Evolutionary conservation across 2,329 filamentous ascomycete species (phyloP).

Genomic region (Epichloe hybrida): DNA sequence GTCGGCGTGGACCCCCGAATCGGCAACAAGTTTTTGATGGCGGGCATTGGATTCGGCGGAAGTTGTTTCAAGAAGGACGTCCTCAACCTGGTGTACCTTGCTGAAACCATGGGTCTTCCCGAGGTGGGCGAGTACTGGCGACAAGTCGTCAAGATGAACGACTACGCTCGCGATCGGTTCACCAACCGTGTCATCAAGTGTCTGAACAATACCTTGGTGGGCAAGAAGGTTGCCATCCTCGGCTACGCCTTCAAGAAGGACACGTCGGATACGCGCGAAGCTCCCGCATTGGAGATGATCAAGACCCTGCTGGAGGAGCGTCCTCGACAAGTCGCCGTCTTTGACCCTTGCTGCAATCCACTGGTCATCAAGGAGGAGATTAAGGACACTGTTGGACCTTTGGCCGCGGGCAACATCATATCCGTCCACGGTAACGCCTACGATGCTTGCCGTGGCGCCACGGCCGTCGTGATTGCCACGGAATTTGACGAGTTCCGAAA

Average conservation of each 20-base stretch:
- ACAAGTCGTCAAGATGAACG: conserved; percentile 62
- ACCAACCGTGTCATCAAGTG: conserved; percentile 49
- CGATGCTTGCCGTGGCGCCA: conserved; percentile 33
- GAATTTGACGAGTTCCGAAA: conserved; percentile 43
- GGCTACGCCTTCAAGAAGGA: conserved; percentile 74
- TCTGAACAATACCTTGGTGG: conserved; percentile 53
- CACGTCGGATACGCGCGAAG: conserved; percentile 62
- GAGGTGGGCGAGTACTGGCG: conserved; percentile 68
- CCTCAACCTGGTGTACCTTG: conserved; percentile 58
- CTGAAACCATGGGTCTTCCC: conserved; percentile 52
- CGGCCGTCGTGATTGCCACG: conserved; percentile 40
- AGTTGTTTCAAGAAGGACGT: conserved; percentile 77
- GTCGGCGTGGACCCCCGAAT: conserved; percentile 60
- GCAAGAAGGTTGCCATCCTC: conserved; percentile 59
- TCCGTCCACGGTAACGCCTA: conserved; percentile 35
- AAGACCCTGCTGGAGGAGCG: conserved; percentile 50
- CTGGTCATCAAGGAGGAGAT: conserved; percentile 38
- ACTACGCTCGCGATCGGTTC: conserved; percentile 59
- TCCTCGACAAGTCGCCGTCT: conserved; percentile 51
- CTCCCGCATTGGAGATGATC: conserved; percentile 55
- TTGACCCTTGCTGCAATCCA: conserved; percentile 49
- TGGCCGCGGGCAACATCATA: conserved; percentile 29
- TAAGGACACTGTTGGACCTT: conserved; percentile 25
- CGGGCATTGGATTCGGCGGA: conserved; percentile 65
- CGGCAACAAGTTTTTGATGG: conserved; percentile 59